A percentile compares a stretch with the other conserved stretches of the same genome.
phyloP scores from a whole-genome alignment of 495 filamentous ascomycete genomes.

The Penicillium odoratum region DNA sequence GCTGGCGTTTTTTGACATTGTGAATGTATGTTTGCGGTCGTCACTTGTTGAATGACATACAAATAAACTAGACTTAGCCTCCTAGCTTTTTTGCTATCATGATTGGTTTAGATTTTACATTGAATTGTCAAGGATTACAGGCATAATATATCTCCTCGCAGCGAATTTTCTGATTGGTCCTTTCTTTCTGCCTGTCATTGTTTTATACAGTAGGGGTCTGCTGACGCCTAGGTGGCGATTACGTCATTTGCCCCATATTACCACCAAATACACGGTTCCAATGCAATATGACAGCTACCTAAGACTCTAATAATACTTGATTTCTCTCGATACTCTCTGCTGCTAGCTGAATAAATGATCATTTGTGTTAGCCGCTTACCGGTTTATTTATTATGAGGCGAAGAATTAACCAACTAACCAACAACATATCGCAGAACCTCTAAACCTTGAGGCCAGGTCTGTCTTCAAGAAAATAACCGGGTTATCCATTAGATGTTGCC shows the following conservation, averaged over 20 bases:
- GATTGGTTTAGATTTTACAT: background rate
- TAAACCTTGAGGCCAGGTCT: too few relatives aligned
- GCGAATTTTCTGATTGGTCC: too few relatives aligned
- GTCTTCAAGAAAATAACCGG: too few relatives aligned
- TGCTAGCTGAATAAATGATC: background rate
- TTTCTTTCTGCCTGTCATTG: background rate
- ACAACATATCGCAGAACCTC: too few relatives aligned
- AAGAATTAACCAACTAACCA: too few relatives aligned
- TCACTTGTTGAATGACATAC: too few relatives aligned
- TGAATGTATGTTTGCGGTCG: too few relatives aligned
- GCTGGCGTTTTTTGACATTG: too few relatives aligned
- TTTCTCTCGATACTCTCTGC: background rate
- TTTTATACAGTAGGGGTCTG: background rate
- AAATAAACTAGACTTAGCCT: too few relatives aligned
- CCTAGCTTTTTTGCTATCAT: too few relatives aligned
- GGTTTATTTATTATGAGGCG: too few relatives aligned
- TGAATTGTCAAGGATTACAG: background rate
- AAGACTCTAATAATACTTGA: slow-evolving; percentile 4
- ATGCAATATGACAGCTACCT: slow-evolving; percentile 7
- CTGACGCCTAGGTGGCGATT: background rate
- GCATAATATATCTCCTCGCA: background rate
- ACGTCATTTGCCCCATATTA: slow-evolving; percentile 7
- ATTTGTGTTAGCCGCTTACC: background rate
- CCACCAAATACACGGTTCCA: slow-evolving; percentile 2
- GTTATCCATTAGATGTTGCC: too few relatives aligned